Evolutionary conservation across 345 rosid species (phyloP).

Genomic region (Pugionium cornutum): DNA sequence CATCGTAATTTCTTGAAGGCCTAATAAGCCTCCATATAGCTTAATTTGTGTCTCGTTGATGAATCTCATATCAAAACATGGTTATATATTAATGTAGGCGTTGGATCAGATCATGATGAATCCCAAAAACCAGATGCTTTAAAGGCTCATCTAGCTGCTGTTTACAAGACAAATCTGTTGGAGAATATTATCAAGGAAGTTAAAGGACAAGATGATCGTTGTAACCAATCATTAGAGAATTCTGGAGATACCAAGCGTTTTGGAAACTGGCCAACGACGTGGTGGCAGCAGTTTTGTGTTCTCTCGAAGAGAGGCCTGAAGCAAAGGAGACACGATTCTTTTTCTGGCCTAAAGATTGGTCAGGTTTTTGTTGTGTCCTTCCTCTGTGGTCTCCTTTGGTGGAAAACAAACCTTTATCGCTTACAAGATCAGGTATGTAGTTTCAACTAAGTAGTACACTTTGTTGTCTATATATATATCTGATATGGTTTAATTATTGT

Average conservation of each 20-base stretch:
- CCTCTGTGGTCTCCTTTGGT: conserved; percentile 84
- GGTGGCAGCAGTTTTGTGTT: conserved; percentile 85
- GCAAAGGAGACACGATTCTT: conserved; percentile 86
- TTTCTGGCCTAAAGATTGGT: conserved; percentile 61
- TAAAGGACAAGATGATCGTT: conserved; percentile 22
- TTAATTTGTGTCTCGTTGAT: neutral
- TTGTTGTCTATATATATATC: neutral
- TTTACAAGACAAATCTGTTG: conserved; percentile 44
- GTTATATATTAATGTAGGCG: conserved; percentile 37
- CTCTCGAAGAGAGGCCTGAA: conserved; percentile 67
- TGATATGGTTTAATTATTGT: conserved; percentile 7
- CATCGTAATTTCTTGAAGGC: neutral
- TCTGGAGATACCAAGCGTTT: conserved; percentile 36
- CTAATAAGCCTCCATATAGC: conserved; percentile 1
- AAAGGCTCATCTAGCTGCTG: conserved; percentile 43
- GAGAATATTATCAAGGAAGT: conserved; percentile 44
- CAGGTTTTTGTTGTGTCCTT: conserved; percentile 74
- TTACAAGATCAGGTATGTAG: conserved; percentile 67
- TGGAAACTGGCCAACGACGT: conserved; percentile 69
- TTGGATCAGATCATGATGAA: conserved; percentile 38
- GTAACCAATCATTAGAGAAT: conserved; percentile 23
- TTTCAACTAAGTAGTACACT: neutral
- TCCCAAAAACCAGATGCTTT: conserved; percentile 36
- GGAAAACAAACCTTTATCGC: conserved; percentile 54
- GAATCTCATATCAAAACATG: conserved; percentile 2